Evolutionary conservation across 441 rosid genomes (phyloP).

Genomic region (Viola pubescens): DNA sequence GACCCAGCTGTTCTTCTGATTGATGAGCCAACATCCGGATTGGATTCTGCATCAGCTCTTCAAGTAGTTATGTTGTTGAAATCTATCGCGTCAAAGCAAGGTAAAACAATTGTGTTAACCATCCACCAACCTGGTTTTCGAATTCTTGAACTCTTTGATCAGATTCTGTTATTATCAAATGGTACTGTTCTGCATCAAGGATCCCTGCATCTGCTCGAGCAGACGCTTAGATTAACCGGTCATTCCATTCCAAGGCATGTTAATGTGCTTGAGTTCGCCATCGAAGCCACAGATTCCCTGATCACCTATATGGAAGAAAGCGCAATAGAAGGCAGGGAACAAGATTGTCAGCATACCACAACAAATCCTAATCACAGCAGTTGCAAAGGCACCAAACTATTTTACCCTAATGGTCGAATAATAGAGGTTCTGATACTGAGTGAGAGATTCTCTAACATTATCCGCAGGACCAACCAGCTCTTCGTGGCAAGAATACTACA

Average conservation of each 20-base stretch:
- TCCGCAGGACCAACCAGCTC: constrained; percentile 66
- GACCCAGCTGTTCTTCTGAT: constrained; percentile 64
- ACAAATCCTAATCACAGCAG: constrained; percentile 10
- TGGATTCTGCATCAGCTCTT: constrained; percentile 66
- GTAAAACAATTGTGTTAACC: constrained; percentile 51
- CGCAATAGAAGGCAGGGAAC: constrained; percentile 12
- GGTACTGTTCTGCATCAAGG: constrained; percentile 67
- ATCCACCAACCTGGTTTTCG: constrained; percentile 80
- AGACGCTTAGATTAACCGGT: constrained; percentile 38
- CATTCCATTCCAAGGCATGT: constrained; percentile 62
- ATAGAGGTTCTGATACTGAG: constrained; percentile 40
- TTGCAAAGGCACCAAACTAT: constrained; percentile 11
- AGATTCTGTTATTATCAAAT: constrained; percentile 50
- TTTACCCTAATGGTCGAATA: constrained; percentile 40
- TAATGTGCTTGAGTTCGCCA: constrained; percentile 57
- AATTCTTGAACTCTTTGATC: constrained; percentile 51
- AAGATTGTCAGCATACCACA: constrained; percentile 8
- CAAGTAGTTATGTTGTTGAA: constrained; percentile 54
- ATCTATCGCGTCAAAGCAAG: constrained; percentile 44
- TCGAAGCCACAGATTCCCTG: constrained; percentile 51
- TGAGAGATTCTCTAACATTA: constrained; percentile 56
- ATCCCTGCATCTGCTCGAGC: constrained; percentile 37
- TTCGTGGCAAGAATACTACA: constrained; percentile 57
- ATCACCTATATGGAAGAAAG: constrained; percentile 18
- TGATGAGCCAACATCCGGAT: constrained; percentile 75